These are phyloP conservation scores for Dissophora globulifera DNA, from an alignment of 192 early-diverging fungal genomes.

Conservation along the genomic window DNA sequence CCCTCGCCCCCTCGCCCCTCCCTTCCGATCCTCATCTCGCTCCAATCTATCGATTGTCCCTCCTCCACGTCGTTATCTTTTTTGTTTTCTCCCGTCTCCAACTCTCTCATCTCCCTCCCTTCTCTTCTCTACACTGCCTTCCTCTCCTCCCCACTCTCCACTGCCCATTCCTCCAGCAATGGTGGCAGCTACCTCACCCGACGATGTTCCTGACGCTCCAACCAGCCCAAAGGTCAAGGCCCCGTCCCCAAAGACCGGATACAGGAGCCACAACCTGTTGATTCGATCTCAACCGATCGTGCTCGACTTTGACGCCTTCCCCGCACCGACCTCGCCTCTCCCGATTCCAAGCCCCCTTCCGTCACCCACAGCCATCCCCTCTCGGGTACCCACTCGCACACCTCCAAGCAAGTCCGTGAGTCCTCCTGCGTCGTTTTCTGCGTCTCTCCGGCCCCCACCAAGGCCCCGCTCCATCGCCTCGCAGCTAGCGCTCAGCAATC, in stretches of 20 bases:
- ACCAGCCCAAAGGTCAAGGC: slow-evolving; percentile 21
- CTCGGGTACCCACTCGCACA: slow-evolving; percentile 6
- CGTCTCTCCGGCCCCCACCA: slow-evolving; percentile 35
- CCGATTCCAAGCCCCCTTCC: slow-evolving; percentile 16
- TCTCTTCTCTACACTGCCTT: not conserved
- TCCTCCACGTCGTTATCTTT: too few relatives aligned
- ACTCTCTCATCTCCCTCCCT: not conserved
- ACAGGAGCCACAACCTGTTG: slow-evolving; percentile 18
- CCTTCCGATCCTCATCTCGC: not conserved
- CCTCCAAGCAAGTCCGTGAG: slow-evolving; percentile 14
- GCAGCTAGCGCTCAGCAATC: slow-evolving; percentile 34
- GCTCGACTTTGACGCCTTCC: slow-evolving; percentile 31
- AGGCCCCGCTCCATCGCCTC: slow-evolving; percentile 44
- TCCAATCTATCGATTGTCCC: too few relatives aligned
- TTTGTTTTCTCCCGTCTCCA: not conserved
- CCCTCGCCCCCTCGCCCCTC: not conserved
- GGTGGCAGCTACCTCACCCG: slow-evolving; percentile 29
- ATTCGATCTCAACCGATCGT: slow-evolving; percentile 36
- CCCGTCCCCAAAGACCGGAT: slow-evolving; percentile 13
- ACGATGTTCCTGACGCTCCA: not conserved
- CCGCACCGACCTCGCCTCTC: slow-evolving; percentile 39
- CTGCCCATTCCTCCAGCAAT: slow-evolving; percentile 9
- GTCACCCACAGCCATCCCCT: not conserved
- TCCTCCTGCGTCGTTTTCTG: not conserved
- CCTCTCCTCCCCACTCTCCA: not conserved